Base-by-base conservation (phyloP, 1,284 basidiomycete genomes). In the Austroboletus niveus region DNA sequence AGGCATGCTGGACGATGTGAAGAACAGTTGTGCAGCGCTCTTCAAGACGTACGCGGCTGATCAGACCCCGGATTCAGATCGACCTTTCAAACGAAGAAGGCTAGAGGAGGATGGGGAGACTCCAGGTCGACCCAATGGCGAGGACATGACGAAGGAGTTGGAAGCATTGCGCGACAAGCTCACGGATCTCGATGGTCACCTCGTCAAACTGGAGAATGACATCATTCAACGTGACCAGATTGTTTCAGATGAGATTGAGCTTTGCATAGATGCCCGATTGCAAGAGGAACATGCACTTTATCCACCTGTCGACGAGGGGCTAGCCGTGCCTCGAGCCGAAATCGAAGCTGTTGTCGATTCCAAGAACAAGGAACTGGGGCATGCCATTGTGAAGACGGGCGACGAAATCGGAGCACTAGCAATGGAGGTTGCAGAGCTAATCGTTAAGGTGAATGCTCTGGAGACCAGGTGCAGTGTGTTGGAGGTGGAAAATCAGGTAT, bases 161-260 rank as follows among this genome's bases (percentile, higher is more conserved):
- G 72, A 72, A 35, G 54, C 55, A 5, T 57, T 83, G 12, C 62
- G 58, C n/a, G 73, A 75, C 12, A 67, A 67, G n/a, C 55, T 82
- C 31, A 40, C 52, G 12, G 56, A 56, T 2, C 62, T 84, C 10
- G 73, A 77, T 20, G 60, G 57, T n/a, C 66, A 64, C 2, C 57
- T 79, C 22, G 29, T 52, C 11, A 69, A 73, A 4, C 58, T 83
- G 31, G 65, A 77, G 54, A 79, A 81, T 55, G 72, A 76, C 47
- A 56, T 80, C 39, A 57, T 57, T 3, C 71, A 73, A 44, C 72
- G 73, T 44, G 70, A 76, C 41, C 52, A 53, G 12, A 62, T 73
- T 12, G 30, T 75, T 4, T 51, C 62, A 4, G 68, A 71, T 10
- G 70, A 75, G 49, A 61, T 81, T 17, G 72, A 75, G 11, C 67